These are phyloP conservation scores for Teratosphaeria viscida DNA, from an alignment of 2,329 filamentous ascomycete genomes.

Conservation along the genomic window DNA sequence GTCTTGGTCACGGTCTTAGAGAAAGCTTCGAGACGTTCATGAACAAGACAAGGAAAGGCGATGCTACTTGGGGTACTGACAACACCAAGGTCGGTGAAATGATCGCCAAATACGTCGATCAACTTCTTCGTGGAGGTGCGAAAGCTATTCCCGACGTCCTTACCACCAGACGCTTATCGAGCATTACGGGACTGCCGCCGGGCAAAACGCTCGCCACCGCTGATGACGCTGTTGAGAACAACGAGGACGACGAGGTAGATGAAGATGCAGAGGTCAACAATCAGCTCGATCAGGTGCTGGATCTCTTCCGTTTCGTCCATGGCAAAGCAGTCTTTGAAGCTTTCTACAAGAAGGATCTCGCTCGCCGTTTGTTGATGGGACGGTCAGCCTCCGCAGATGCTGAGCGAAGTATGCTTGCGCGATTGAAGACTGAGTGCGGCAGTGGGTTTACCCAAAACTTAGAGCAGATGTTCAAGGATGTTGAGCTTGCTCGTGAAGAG, in stretches of 20 bases:
- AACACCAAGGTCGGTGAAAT: constrained; percentile 95
- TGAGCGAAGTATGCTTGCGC: constrained; percentile 87
- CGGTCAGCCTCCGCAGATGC: constrained; percentile 90
- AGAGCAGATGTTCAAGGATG: constrained; percentile 99
- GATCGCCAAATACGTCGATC: constrained; percentile 95
- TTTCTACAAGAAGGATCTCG: constrained; percentile 97
- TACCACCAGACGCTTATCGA: constrained; percentile 37
- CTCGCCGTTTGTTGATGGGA: constrained; percentile 78
- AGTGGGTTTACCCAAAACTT: constrained; percentile 92
- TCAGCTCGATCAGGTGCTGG: constrained; percentile 83
- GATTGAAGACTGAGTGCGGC: constrained; percentile 87
- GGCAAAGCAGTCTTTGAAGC: constrained; percentile 97
- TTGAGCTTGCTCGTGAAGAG: constrained; percentile 85
- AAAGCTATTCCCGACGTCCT: constrained; percentile 68
- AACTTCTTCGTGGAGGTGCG: constrained; percentile 74
- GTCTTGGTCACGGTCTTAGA: constrained; percentile 65
- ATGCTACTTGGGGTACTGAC: constrained; percentile 63
- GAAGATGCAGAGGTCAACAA: constrained; percentile 87
- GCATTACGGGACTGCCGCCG: constrained; percentile 11
- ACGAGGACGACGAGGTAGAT: constrained; percentile 57
- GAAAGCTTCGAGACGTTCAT: constrained; percentile 85
- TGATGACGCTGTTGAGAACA: constrained; percentile 46
- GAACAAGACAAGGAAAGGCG: constrained; percentile 69
- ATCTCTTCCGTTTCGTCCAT: constrained; percentile 92
- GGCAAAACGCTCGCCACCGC: constrained; percentile 39